Evolutionary conservation across 768 basidiomycete genomes (phyloP).

Genomic region (Agaricus bisporus): DNA sequence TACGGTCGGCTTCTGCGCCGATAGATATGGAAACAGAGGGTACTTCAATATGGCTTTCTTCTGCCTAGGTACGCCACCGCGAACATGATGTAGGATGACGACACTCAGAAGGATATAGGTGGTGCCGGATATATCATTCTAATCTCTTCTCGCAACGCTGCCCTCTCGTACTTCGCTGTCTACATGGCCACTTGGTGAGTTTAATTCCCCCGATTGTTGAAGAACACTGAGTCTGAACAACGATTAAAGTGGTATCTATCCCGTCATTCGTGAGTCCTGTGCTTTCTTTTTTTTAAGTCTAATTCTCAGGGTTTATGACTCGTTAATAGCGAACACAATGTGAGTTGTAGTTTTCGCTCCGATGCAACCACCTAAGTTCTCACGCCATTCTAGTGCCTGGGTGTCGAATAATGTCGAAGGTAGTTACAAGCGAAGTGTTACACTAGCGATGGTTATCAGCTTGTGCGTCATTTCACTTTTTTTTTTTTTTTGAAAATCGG

Average conservation of each 20-base stretch:
- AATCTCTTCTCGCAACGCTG: conserved; percentile 51
- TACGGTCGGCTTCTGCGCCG: conserved; percentile 55
- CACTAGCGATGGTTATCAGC: conserved; percentile 63
- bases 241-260: conserved; percentile 61
- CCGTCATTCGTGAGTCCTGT: conserved; percentile 51
- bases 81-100: conserved; percentile 16
- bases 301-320: neutral
- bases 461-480: conserved; percentile 30
- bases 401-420: conserved; percentile 72
- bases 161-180: conserved; percentile 66
- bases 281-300: neutral
- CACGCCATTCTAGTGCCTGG: conserved; percentile 33
- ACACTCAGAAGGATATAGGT: conserved; percentile 25
- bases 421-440: conserved; percentile 68
- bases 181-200: conserved; percentile 64
- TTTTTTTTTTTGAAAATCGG: neutral
- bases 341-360: conserved; percentile 19
- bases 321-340: conserved; percentile 51
- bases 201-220: neutral
- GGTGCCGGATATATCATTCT: conserved; percentile 68
- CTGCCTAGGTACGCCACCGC: conserved; percentile 23
- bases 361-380: neutral
- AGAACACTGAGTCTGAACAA: neutral
- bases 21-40: conserved; percentile 54
- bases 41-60: conserved; percentile 55